These are phyloP conservation scores for Aspergillus biplanus DNA, from an alignment of 495 filamentous ascomycete genomes.

Conservation along the genomic window DNA sequence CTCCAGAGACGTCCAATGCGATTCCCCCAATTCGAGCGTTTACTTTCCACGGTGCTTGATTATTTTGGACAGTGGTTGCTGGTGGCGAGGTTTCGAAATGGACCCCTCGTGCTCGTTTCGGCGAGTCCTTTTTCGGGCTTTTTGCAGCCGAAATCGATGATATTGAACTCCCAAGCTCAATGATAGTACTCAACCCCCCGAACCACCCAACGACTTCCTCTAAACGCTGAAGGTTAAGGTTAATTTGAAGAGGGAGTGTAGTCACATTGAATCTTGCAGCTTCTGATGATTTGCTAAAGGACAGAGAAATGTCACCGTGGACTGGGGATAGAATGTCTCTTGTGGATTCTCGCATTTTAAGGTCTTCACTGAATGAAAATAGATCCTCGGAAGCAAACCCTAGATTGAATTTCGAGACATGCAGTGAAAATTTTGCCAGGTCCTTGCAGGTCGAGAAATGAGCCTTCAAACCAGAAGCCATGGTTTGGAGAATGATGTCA, in stretches of 20 bases:
- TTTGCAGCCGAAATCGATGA: constrained; percentile 68
- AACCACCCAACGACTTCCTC: constrained; percentile 89
- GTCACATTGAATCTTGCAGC: constrained; percentile 66
- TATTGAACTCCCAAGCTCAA: constrained; percentile 85
- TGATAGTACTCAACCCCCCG: constrained; percentile 88
- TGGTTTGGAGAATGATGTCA: constrained; percentile 40
- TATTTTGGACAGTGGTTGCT: constrained; percentile 21
- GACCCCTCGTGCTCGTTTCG: constrained; percentile 61
- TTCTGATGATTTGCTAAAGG: constrained; percentile 54
- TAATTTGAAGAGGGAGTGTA: constrained; percentile 79
- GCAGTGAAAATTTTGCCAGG: constrained; percentile 32
- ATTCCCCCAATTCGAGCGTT: constrained; percentile 79
- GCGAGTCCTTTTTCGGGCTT: constrained; percentile 32
- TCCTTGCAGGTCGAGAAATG: constrained; percentile 27
- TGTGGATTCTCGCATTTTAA: constrained; percentile 73
- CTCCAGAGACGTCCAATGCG: constrained; percentile 71
- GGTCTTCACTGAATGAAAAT: constrained; percentile 68
- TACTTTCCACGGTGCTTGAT: constrained; percentile 62
- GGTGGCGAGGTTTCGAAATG: constrained; percentile 62
- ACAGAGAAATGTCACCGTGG: constrained; percentile 68
- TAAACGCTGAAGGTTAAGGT: constrained; percentile 75
- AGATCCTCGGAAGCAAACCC: constrained; percentile 75
- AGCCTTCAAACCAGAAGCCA: constrained; percentile 32
- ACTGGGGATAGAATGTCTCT: constrained; percentile 60
- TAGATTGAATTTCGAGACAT: constrained; percentile 69